phyloP scores from a whole-genome alignment of 306 rosid species.

The Cicer pinnatifidum region DNA sequence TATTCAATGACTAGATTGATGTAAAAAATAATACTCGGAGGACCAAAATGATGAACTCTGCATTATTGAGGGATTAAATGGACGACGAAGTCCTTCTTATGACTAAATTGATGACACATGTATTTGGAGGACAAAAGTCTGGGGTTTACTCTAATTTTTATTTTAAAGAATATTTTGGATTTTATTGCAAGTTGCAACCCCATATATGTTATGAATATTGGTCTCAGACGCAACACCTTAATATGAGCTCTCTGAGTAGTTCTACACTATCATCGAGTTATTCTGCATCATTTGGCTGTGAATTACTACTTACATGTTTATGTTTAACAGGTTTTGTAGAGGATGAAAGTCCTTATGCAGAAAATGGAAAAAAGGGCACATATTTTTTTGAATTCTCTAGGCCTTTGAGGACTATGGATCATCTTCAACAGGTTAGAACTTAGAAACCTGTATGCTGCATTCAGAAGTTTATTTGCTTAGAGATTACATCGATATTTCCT shows the following conservation, averaged over 20 bases:
- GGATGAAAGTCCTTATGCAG: conserved; percentile 82
- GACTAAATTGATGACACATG: not conserved
- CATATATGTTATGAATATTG: conserved; percentile 5
- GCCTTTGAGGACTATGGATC: conserved; percentile 94
- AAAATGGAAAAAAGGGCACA: conserved; percentile 77
- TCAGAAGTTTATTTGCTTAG: conserved; percentile 37
- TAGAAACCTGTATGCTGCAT: conserved; percentile 44
- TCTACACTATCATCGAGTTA: conserved; percentile 13
- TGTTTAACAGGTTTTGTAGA: conserved; percentile 70
- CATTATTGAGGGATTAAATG: conserved; percentile 2
- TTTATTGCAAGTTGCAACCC: conserved; percentile 14
- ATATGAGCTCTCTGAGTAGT: conserved; percentile 32
- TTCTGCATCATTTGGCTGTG: conserved; percentile 24
- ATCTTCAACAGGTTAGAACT: conserved; percentile 89
- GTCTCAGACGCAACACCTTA: conserved; percentile 4
- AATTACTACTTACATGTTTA: conserved; percentile 27
- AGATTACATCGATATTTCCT: conserved; percentile 30
- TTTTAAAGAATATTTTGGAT: conserved; percentile 39
- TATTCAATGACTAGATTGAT: conserved; percentile 10
- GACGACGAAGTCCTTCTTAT: not conserved
- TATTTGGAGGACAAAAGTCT: conserved; percentile 16
- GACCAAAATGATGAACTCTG: conserved; percentile 14
- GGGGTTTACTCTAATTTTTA: conserved; percentile 19
- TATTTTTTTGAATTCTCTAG: conserved; percentile 88
- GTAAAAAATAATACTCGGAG: not conserved